These are phyloP conservation scores for Trichothecium sympodiale DNA, from an alignment of 2,329 filamentous ascomycete genomes.

Conservation along the genomic window DNA sequence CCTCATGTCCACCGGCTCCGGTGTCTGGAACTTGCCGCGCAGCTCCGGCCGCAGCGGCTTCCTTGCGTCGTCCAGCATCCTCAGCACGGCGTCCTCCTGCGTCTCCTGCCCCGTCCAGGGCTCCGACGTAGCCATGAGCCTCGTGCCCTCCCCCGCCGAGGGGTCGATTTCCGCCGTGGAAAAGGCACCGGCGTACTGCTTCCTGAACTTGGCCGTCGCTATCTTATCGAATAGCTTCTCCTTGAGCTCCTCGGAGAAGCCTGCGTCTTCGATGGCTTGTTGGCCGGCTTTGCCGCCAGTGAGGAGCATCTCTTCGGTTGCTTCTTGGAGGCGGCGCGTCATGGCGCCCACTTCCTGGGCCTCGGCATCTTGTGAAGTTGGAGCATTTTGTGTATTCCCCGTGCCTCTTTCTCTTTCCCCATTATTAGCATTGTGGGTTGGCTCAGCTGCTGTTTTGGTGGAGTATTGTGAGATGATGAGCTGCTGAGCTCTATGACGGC, in stretches of 20 bases:
- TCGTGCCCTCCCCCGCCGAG: constrained; percentile 56
- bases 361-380: neutral
- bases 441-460: too few species aligned
- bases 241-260: constrained; percentile 54
- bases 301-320: constrained; percentile 51
- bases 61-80: constrained; percentile 74
- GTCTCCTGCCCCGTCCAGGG: constrained; percentile 74
- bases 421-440: too few species aligned
- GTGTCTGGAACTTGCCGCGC: constrained; percentile 33
- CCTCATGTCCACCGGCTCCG: constrained; percentile 39
- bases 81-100: constrained; percentile 62
- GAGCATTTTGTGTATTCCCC: constrained; percentile 2
- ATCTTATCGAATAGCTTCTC: constrained; percentile 45
- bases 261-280: constrained; percentile 48
- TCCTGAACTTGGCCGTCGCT: constrained; percentile 41
- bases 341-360: constrained; percentile 29
- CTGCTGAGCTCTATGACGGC: too few species aligned
- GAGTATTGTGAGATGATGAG: too few species aligned
- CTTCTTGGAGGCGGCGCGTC: constrained; percentile 46
- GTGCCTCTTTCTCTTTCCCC: neutral
- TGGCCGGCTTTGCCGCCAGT: constrained; percentile 49
- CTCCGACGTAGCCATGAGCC: constrained; percentile 53
- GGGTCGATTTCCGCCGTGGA: constrained; percentile 35
- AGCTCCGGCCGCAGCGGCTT: constrained; percentile 51
- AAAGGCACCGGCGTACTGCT: constrained; percentile 36